Percentiles rank a stretch among this genome's conserved stretches.
Evolutionary conservation across 2,329 filamentous ascomycete species (phyloP).

Genomic region (Verticillium isaacii): DNA sequence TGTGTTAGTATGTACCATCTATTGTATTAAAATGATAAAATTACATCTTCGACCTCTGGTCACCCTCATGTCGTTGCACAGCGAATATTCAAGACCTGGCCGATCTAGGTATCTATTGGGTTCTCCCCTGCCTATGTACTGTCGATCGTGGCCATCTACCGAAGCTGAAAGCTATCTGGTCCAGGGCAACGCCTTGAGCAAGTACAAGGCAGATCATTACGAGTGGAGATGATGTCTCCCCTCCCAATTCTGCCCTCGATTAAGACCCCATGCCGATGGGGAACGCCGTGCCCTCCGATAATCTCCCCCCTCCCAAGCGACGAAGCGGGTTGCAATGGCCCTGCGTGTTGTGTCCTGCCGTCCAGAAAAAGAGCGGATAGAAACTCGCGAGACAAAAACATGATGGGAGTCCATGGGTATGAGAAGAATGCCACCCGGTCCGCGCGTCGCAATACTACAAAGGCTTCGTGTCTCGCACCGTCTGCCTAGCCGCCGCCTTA

Average conservation of each 20-base stretch:
- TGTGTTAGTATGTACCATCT: not conserved
- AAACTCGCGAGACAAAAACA: not conserved
- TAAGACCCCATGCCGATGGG: not conserved
- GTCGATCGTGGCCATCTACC: slow-evolving; percentile 12
- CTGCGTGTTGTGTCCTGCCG: not conserved
- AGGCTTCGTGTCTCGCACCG: not conserved
- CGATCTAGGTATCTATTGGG: slow-evolving; percentile 14
- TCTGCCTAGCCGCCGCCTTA: slow-evolving; percentile 37
- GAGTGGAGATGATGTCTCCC: not conserved
- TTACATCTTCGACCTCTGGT: not conserved
- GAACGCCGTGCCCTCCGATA: not conserved
- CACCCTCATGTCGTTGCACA: not conserved
- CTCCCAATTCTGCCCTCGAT: not conserved
- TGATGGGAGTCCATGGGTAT: not conserved
- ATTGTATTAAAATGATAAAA: not conserved
- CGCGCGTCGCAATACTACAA: not conserved
- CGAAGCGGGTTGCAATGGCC: not conserved
- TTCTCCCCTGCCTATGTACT: slow-evolving; percentile 12
- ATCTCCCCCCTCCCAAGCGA: not conserved
- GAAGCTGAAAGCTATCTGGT: slow-evolving; percentile 9
- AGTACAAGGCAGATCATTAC: slow-evolving; percentile 1
- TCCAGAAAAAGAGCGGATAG: not conserved
- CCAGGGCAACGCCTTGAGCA: slow-evolving; percentile 13
- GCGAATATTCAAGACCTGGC: slow-evolving; percentile 1
- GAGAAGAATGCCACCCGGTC: not conserved